Base-by-base conservation (phyloP, 1,284 basidiomycete species). In the Takashimella tepidaria region DNA sequence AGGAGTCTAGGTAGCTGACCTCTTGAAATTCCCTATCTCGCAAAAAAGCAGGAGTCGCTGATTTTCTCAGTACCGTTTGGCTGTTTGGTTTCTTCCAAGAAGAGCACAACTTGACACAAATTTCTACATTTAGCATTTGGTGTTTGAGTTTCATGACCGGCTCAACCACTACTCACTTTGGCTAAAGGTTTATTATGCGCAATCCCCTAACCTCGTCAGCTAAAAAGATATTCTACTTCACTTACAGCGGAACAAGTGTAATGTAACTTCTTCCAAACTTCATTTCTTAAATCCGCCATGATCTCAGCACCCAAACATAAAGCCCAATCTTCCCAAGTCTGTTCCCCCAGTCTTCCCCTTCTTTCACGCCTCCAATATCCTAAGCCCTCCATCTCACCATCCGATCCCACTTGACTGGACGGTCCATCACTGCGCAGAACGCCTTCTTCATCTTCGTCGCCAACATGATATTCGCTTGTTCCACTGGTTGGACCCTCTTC, bases 221-320 rank as follows among this genome's bases (percentile, higher is more conserved):
- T 49, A 43, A 53, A 57, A 50, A 45, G 6, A 50, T 43, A 19
- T 26, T 12, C 10, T 51, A 10, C 13, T 13, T 3, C 10, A 58
- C 85, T 61, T 62, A 91, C 89, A 16, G 96, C 95, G 45, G 91
- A 93, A 49, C 90, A 96, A 5, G 92, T 92, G 68, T 99, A 98
- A 16, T 91, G 89, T 21, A 98, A 79, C 63, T 84, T 81, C 24
- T 79, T 77, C 50, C 81, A 79, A 3, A 98, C 84, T 54, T 86
- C 84, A 57, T 78, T 78, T 59, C 88, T 80, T 42, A 87, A 83
- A 50, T 82, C 83, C n/a, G 80, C 77, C 86, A 97, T 95, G 41
- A 95, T 73, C 69, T 92, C 89, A 4, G 92, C 92, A 2, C 86
- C 95, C 45, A 96, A 84, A 1, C 86, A 87, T 40, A 98, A 76